Evolutionary conservation across 352 stramenopile species (phyloP).

Genomic region (Phytophthora pseudosyringae): DNA sequence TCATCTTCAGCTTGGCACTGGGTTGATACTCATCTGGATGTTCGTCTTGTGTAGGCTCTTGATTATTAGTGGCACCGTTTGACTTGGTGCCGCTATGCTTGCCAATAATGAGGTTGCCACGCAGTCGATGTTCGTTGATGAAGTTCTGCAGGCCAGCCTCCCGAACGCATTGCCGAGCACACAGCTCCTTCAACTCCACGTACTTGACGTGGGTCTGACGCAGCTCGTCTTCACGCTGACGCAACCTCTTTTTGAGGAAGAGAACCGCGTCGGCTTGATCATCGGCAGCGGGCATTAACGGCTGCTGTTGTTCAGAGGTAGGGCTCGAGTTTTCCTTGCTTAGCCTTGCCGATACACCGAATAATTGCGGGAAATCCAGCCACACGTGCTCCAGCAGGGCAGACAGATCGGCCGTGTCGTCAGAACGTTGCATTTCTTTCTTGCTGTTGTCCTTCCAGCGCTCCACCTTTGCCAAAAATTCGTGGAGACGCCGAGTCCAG

Average conservation of each 20-base stretch:
- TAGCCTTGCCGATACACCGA: conserved; percentile 11
- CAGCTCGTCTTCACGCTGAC: conserved; percentile 65
- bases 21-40: conserved; percentile 9
- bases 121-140: conserved; percentile 80
- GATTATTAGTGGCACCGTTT: conserved; percentile 21
- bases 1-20: conserved; percentile 25
- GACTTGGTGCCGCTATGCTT: conserved; percentile 35
- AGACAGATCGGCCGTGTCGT: conserved; percentile 34
- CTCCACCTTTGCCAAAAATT: conserved; percentile 57
- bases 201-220: conserved; percentile 69
- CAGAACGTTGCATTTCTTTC: conserved; percentile 45
- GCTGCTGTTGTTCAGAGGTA: conserved; percentile 11
- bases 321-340: conserved; percentile 14
- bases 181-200: conserved; percentile 78
- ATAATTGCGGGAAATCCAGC: conserved; percentile 63
- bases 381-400: conserved; percentile 56
- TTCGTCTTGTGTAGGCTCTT: conserved; percentile 26
- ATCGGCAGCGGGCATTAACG: background rate
- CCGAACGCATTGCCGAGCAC: conserved; percentile 74
- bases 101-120: conserved; percentile 67
- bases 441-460: conserved; percentile 61
- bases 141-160: conserved; percentile 83
- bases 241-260: conserved; percentile 69
- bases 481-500: conserved; percentile 45
- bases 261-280: conserved; percentile 39